Conservation (phyloP, 225 moss, liverwort and hornwort genomes). For the Climacium dendroides region DNA sequence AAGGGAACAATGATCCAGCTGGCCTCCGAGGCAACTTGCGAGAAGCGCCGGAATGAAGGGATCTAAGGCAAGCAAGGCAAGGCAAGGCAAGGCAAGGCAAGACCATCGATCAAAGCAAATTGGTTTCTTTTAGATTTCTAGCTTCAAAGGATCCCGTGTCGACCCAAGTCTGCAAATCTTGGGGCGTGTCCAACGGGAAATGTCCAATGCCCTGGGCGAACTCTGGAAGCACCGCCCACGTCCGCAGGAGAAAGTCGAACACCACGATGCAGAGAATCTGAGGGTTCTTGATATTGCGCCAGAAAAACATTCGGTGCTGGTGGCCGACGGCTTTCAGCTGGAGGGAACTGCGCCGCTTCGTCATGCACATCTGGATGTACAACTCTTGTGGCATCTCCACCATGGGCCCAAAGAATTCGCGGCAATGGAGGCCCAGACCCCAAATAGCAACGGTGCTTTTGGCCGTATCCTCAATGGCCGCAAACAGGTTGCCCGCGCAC, state of each 20-base stretch:
- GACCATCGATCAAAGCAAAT: not conserved
- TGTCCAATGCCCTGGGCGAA: not conserved
- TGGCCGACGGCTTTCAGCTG: constrained; percentile 18
- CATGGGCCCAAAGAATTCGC: not conserved
- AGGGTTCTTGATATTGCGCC: not conserved
- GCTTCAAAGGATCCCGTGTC: constrained; percentile 8
- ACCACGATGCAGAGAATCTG: not conserved
- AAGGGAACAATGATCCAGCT: not conserved
- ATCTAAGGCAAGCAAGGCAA: not conserved
- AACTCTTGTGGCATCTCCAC: constrained; percentile 12
- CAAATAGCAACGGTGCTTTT: not conserved
- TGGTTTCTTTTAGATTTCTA: not conserved
- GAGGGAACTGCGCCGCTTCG: not conserved
- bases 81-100: no score
- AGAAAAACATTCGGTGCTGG: constrained; percentile 16
- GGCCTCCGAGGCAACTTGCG: not conserved
- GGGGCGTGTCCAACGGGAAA: not conserved
- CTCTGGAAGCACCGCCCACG: constrained; percentile 5
- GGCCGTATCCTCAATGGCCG: not conserved
- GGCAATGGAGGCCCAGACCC: not conserved
- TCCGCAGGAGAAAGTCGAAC: not conserved
- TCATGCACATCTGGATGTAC: not conserved
- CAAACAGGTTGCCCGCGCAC: constrained; percentile 19
- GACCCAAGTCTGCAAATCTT: not conserved
- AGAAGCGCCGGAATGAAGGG: not conserved